Evolutionary conservation across 176 grass and related monocot species (phyloP).

Genomic region (Rhipidocladum racemiflorum): DNA sequence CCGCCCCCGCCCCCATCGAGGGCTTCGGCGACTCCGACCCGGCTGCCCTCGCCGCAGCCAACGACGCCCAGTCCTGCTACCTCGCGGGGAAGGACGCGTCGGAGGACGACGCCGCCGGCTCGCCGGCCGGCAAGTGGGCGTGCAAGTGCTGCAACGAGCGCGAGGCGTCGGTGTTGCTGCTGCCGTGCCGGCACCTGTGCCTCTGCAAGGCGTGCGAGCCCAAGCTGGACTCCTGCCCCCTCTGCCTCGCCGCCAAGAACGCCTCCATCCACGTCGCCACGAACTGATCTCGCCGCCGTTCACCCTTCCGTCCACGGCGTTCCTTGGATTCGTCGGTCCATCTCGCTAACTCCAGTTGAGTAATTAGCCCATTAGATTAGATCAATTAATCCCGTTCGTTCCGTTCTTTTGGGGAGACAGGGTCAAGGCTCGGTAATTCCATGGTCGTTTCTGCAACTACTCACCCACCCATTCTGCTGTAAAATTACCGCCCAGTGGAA

Average conservation of each 20-base stretch:
- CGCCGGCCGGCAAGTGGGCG: not conserved
- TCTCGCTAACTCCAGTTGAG: not conserved
- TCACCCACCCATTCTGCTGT: not conserved
- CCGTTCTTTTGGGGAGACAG: not conserved
- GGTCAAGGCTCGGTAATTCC: not conserved
- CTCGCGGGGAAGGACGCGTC: not conserved
- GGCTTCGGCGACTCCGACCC: constrained; percentile 55
- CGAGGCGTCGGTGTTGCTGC: constrained; percentile 50
- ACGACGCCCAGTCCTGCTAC: constrained; percentile 45
- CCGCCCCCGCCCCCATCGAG: not conserved
- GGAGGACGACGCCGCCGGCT: not conserved
- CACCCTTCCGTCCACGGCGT: not conserved
- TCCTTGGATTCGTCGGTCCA: not conserved
- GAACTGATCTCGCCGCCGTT: not conserved
- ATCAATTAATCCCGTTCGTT: not conserved
- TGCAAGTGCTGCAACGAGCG: constrained; percentile 38
- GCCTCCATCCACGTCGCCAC: constrained; percentile 40
- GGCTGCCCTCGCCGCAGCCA: not conserved
- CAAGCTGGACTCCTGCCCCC: constrained; percentile 31
- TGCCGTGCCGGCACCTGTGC: constrained; percentile 69
- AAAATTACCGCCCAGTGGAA: not conserved
- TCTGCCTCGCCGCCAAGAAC: constrained; percentile 47
- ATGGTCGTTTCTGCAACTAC: not conserved
- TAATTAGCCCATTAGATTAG: not conserved
- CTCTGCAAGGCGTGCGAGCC: constrained; percentile 64